A percentile compares a stretch with the other conserved stretches of the same genome.
These are phyloP conservation scores for Falciphora oryzae DNA, from an alignment of 2,329 filamentous ascomycete genomes.

Conservation along the genomic window DNA sequence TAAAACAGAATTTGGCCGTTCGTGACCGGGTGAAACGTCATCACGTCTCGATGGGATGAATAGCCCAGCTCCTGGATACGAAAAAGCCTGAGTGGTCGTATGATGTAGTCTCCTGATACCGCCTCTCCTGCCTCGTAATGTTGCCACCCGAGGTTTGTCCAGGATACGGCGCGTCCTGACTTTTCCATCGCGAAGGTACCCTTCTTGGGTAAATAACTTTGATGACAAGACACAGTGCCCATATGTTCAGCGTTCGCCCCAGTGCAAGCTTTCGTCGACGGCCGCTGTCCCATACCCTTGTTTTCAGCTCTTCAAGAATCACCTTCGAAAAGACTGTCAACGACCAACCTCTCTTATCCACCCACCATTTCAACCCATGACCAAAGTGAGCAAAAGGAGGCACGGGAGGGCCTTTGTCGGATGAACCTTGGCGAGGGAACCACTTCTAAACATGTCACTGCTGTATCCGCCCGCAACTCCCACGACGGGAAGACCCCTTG, in stretches of 20 bases:
- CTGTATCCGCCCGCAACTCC: too few species aligned
- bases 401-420: too few species aligned
- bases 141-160: not conserved
- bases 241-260: not conserved
- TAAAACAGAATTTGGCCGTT: not conserved
- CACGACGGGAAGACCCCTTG: too few species aligned
- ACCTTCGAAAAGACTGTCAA: too few species aligned
- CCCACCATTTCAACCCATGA: not conserved
- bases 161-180: not conserved
- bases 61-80: too few species aligned
- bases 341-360: not conserved
- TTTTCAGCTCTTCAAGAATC: not conserved
- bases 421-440: not conserved
- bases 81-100: not conserved
- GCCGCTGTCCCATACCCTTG: too few species aligned
- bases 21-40: not conserved
- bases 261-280: too few species aligned
- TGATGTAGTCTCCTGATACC: not conserved
- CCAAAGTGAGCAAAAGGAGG: too few species aligned
- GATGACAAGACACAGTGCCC: not conserved
- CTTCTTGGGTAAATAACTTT: not conserved
- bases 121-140: not conserved
- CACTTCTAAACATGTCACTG: too few species aligned
- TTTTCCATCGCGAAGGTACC: not conserved
- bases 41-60: not conserved